phyloP scores from a whole-genome alignment of 2,329 filamentous ascomycete species.

The Aspergillus eucalypticola region DNA sequence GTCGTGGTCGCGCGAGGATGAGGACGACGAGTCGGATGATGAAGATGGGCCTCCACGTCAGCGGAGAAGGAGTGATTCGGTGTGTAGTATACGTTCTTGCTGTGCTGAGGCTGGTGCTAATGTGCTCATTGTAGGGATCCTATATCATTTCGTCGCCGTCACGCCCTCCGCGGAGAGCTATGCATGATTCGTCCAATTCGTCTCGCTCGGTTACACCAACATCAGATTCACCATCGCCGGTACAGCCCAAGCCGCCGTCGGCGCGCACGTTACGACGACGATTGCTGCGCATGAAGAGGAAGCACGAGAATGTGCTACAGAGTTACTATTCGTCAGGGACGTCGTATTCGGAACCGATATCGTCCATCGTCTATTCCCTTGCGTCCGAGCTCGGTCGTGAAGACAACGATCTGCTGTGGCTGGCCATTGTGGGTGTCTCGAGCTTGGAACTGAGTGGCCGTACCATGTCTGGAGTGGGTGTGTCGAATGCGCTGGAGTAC shows the following conservation, averaged over 20 bases:
- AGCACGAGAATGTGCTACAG: constrained; percentile 74
- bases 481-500: constrained; percentile 56
- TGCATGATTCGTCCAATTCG: constrained; percentile 46
- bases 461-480: constrained; percentile 75
- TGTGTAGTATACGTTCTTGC: constrained; percentile 42
- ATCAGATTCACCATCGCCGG: constrained; percentile 41
- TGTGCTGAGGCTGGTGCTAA: constrained; percentile 10
- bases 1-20: constrained; percentile 71
- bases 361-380: constrained; percentile 89
- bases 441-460: constrained; percentile 89
- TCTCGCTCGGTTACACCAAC: constrained; percentile 49
- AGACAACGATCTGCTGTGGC: constrained; percentile 94
- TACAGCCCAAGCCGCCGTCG: constrained; percentile 62
- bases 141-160: constrained; percentile 45
- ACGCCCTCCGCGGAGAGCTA: constrained; percentile 44
- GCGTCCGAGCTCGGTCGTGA: constrained; percentile 93
- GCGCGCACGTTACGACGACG: constrained; percentile 70
- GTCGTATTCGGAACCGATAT: constrained; percentile 92
- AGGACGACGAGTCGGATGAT: constrained; percentile 67
- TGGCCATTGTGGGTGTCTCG: constrained; percentile 91
- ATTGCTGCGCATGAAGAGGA: constrained; percentile 71
- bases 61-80: constrained; percentile 83
- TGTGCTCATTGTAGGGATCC: constrained; percentile 31
- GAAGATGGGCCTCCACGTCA: constrained; percentile 76
- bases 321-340: constrained; percentile 84